Conservation (phyloP, 1,284 basidiomycete genomes). For the Psilocybe mexicana region DNA sequence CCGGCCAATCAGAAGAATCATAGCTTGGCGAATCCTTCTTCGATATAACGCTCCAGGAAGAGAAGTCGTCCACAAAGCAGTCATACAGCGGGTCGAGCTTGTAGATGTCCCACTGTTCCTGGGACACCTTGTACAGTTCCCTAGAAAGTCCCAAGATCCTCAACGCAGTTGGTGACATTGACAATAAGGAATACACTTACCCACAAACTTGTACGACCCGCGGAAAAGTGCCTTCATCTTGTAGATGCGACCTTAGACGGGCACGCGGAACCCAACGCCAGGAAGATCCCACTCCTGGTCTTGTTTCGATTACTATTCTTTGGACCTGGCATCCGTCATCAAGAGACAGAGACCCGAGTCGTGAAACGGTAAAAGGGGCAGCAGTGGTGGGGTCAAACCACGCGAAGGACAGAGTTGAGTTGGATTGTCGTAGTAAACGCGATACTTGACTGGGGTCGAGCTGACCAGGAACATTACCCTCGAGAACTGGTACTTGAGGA, state of each 20-base stretch:
- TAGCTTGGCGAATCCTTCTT: conserved; percentile 20
- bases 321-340: conserved; percentile 49
- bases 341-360: conserved; percentile 40
- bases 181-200: conserved; percentile 40
- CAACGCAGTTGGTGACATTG: conserved; percentile 3
- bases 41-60: conserved; percentile 44
- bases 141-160: conserved; percentile 32
- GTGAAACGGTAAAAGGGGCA: conserved; percentile 36
- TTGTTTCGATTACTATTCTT: conserved; percentile 72
- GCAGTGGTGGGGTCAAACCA: conserved; percentile 69
- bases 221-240: conserved; percentile 71
- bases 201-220: conserved; percentile 64
- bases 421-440: conserved; percentile 56
- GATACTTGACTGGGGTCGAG: conserved; percentile 59
- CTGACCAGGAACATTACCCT: conserved; percentile 50
- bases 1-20: conserved; percentile 20
- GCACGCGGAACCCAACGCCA: conserved; percentile 80
- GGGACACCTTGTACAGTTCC: conserved; percentile 46
- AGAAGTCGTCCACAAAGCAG: conserved; percentile 53
- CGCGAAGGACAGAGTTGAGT: conserved; percentile 62
- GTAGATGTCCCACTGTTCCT: conserved; percentile 82
- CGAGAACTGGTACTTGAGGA: conserved; percentile 18
- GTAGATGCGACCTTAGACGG: conserved; percentile 50
- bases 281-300: conserved; percentile 48
- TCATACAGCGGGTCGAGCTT: conserved; percentile 72